These are phyloP conservation scores for Rubus parviflorus DNA, from an alignment of 306 rosid species.

Conservation along the genomic window DNA sequence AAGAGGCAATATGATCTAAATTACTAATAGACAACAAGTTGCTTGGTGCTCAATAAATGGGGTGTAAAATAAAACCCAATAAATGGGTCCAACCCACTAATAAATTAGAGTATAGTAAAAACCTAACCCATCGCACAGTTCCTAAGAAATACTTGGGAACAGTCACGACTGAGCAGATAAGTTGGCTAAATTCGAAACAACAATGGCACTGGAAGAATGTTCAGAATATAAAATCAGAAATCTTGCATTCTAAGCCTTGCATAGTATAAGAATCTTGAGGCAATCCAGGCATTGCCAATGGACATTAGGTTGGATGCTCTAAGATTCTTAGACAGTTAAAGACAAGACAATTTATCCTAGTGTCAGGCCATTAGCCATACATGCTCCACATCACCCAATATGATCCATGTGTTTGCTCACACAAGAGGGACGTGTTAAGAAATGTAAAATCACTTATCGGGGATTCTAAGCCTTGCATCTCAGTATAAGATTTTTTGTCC, in stretches of 20 bases:
- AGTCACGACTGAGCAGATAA: background rate
- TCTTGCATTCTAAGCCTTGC: conserved; percentile 3
- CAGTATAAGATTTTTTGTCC: background rate
- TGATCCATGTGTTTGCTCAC: background rate
- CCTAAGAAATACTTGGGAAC: background rate
- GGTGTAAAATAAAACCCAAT: background rate
- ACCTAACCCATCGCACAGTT: background rate
- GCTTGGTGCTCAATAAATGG: background rate
- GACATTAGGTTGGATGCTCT: background rate
- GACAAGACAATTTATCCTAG: background rate
- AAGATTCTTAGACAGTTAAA: background rate
- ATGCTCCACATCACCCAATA: background rate
- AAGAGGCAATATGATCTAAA: background rate
- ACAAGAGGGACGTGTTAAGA: background rate
- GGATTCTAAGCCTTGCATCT: background rate
- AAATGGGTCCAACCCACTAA: background rate
- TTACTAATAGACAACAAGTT: background rate
- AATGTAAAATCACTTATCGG: background rate
- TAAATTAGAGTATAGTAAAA: background rate
- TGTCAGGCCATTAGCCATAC: background rate
- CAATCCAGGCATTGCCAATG: background rate
- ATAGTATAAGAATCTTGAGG: background rate
- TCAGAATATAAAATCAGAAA: background rate
- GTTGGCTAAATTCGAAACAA: conserved; percentile 5
- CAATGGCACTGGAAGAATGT: background rate